Evolutionary conservation across 805 yeast genomes (phyloP).

Genomic region (Gaillardinia entomophila): DNA sequence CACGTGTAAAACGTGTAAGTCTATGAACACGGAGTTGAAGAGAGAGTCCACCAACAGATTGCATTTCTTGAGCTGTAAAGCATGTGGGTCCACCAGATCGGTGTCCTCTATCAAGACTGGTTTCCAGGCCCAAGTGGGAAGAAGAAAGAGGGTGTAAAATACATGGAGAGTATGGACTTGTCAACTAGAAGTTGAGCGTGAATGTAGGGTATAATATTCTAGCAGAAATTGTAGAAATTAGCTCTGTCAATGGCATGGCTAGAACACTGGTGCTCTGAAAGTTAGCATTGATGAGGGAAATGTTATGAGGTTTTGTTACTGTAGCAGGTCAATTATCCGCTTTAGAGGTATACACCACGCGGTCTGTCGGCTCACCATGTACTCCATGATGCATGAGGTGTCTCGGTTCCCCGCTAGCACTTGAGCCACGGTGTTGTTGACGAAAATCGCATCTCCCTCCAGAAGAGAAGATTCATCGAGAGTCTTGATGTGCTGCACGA

Average conservation of each 20-base stretch:
- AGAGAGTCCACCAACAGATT: slow-evolving; percentile 95
- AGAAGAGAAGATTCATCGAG: too few relatives aligned
- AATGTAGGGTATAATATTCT: not conserved
- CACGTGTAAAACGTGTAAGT: slow-evolving; percentile 97
- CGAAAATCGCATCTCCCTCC: too few relatives aligned
- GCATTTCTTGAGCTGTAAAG: slow-evolving; percentile 95
- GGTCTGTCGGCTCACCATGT: slow-evolving; percentile 34
- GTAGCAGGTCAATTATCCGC: too few relatives aligned
- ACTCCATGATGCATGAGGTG: too few relatives aligned
- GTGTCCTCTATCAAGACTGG: slow-evolving; percentile 98
- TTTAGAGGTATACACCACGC: slow-evolving; percentile 67
- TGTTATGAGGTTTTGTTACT: too few relatives aligned
- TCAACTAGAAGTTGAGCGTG: not conserved
- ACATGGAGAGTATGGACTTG: slow-evolving; percentile 5
- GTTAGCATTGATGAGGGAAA: too few relatives aligned
- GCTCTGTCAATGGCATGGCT: too few relatives aligned
- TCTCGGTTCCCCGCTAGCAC: too few relatives aligned
- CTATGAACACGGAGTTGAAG: slow-evolving; percentile 91
- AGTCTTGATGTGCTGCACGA: too few relatives aligned
- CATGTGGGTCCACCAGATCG: slow-evolving; percentile 96
- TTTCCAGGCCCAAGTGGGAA: slow-evolving; percentile 97
- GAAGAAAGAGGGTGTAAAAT: slow-evolving; percentile 61
- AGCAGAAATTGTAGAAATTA: too few relatives aligned
- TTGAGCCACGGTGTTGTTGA: too few relatives aligned
- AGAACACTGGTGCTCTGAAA: too few relatives aligned